Base-by-base conservation (phyloP, 768 basidiomycete species). In the Mycena rebaudengoi region DNA sequence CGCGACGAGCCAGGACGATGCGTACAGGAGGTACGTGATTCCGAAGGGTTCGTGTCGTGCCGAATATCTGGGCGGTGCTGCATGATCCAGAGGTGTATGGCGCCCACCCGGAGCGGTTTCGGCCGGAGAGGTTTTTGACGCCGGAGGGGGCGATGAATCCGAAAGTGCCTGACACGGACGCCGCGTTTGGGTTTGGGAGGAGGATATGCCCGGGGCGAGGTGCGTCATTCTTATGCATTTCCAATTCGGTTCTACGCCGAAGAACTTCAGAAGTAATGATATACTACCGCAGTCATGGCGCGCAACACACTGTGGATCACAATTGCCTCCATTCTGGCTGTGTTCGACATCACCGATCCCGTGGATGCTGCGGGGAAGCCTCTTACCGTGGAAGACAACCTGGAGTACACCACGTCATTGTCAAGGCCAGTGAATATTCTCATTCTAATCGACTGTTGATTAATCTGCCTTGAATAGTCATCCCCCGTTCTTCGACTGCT, bases 31-130 rank as follows among this genome's bases (percentile, higher is more conserved):
- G 8, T 73, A 74, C 66, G 66, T 64, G 20, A 76, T 80, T 52
- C 79, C 76, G 7, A 74, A 71, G 39, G 78, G 78, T 11, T 77
- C 80, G 16, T 7, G 60, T 76, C n/a, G 46, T 77, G 28, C 70
- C 75, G 5, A 78, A 78, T 39, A 50, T 70, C 20, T 77, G 76
- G 76, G 44, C 54, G 20, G 21, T 59, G 14, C 37, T 64, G 20
- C 44, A 30, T n/a, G 63, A 59, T 26, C 26, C 26, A 25, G 28
- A 29, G 26, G 21, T 46, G 4, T 65, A 32, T 33, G 52, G 50
- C 46, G 69, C 73, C 6, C 44, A 69, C 39, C 40, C 69, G 1
- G 48, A 70, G 5, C 37, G 44, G 29, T 68, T 65, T 48, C 56
- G 40, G 23, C 69, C 69, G 13, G 66, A 67, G n/a, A 44, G 69